Evolutionary conservation across 2,329 filamentous ascomycete genomes (phyloP), one percentile per base, ranked within the genome.

Genomic region (Alternaria hordeiaustralica): DNA sequence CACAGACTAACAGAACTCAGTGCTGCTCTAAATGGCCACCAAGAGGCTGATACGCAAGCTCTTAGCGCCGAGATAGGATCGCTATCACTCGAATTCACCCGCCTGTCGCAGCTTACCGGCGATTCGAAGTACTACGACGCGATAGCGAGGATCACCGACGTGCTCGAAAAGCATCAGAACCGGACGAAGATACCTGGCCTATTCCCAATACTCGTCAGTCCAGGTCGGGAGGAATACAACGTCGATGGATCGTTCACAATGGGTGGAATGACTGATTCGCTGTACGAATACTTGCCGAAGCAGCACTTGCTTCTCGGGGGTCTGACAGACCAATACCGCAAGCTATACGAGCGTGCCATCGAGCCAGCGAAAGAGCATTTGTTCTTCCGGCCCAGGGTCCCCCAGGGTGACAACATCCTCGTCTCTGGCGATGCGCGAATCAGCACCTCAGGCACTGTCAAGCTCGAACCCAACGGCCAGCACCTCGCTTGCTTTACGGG

Each of bases 241-340:
- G 60, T 56, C 4, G 75, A 78, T 33, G 67, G 70, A 2, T 71
- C 70, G 0, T 89, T 85, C 71, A 85, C 85, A 0, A 80, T 89
- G 64, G 86, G 87, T 15, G 85, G 82, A 18, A 84, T 86, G 82
- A 82, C 84, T 3, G 86, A 88, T 73, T 87, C 85, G 8, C 78
- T 86, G 0, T 88, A 88, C 69, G 87, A 88, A 68, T 88, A 88
- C 66, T 76, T 89, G 13, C 85, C 86, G 0, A 88, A 89, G 75
- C 73, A 94, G 82, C 91, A 90, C 74, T 81, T 96, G 12, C 86
- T 97, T 6, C 86, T 97, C 3, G 92, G 92, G 61, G 94, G 93
- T 1, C 84, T 89, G 2, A 88, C 90, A 66, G 81, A 85, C 28
- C 92, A 93, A 75, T 96, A 96, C 78, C 84, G 86, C 64, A 86